These are phyloP conservation scores for Penicillium sp. DNA, from an alignment of 2,329 filamentous ascomycete species.

Conservation along the genomic window DNA sequence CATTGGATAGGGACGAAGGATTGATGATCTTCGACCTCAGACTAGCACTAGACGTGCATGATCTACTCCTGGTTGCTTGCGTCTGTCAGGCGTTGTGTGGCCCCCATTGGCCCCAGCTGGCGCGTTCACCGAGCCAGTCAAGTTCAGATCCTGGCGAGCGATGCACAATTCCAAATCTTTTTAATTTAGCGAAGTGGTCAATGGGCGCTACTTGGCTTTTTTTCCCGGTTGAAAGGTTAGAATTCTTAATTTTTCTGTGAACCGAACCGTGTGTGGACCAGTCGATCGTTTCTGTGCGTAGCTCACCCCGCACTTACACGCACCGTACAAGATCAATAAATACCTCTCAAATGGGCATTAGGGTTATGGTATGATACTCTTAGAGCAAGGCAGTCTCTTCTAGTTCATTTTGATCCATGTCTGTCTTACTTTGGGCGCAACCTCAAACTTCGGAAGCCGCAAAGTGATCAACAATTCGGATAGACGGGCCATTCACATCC, in stretches of 20 bases:
- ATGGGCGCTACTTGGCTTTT: background rate
- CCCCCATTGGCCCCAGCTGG: background rate
- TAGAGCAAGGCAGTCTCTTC: background rate
- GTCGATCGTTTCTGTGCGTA: conserved; percentile 7
- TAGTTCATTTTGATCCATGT: background rate
- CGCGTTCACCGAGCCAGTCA: background rate
- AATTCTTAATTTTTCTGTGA: background rate
- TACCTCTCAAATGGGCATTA: background rate
- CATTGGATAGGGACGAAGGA: background rate
- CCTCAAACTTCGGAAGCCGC: background rate
- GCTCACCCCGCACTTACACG: conserved; percentile 4
- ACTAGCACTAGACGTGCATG: background rate
- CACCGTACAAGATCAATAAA: background rate
- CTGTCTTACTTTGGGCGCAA: background rate
- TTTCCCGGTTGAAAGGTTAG: background rate
- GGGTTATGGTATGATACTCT: background rate
- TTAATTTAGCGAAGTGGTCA: background rate
- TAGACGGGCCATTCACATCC: background rate
- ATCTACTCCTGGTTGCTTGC: conserved; percentile 8
- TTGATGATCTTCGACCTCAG: background rate
- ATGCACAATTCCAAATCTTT: conserved; percentile 8
- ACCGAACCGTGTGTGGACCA: conserved; percentile 2
- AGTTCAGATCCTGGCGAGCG: background rate
- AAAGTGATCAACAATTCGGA: background rate
- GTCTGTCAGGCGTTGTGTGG: conserved; percentile 3